These are phyloP conservation scores for Trichoderma orchidacearum DNA, from an alignment of 495 filamentous ascomycete genomes.

Conservation along the genomic window DNA sequence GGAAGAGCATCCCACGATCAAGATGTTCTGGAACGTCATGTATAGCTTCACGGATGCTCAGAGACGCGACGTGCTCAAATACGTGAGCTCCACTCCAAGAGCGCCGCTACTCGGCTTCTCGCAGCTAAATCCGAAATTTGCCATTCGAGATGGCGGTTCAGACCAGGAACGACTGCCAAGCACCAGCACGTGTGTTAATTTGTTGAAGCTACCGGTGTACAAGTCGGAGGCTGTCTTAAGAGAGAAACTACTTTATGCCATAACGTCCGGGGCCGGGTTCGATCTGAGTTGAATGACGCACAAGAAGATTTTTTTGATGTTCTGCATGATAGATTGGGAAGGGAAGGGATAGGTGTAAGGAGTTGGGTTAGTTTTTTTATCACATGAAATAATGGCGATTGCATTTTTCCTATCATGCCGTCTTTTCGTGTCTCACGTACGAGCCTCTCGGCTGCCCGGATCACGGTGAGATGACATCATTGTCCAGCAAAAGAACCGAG, in stretches of 20 bases:
- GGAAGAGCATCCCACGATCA: constrained; percentile 67
- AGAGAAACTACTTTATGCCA: constrained; percentile 78
- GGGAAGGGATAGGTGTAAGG: background rate
- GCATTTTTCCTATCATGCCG: no score
- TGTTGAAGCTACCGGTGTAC: constrained; percentile 88
- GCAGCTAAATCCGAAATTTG: constrained; percentile 74
- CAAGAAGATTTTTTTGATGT: background rate
- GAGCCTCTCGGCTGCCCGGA: no score
- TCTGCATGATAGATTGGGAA: background rate
- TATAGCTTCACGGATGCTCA: constrained; percentile 56
- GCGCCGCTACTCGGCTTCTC: constrained; percentile 88
- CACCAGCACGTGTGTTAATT: constrained; percentile 93
- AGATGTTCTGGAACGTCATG: constrained; percentile 91
- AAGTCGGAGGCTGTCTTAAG: constrained; percentile 43
- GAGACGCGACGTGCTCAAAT: constrained; percentile 77
- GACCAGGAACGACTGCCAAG: constrained; percentile 76
- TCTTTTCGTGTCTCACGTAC: no score
- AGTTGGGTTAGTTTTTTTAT: background rate
- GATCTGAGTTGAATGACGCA: constrained; percentile 81
- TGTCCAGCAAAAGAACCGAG: no score
- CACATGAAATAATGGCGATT: no score
- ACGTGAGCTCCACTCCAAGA: constrained; percentile 85
- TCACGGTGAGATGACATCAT: background rate
- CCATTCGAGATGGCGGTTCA: constrained; percentile 72
- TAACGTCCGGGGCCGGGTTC: constrained; percentile 87